These are phyloP conservation scores for Ulvella scutata DNA, from an alignment of 139 green algal genomes.

Conservation along the genomic window DNA sequence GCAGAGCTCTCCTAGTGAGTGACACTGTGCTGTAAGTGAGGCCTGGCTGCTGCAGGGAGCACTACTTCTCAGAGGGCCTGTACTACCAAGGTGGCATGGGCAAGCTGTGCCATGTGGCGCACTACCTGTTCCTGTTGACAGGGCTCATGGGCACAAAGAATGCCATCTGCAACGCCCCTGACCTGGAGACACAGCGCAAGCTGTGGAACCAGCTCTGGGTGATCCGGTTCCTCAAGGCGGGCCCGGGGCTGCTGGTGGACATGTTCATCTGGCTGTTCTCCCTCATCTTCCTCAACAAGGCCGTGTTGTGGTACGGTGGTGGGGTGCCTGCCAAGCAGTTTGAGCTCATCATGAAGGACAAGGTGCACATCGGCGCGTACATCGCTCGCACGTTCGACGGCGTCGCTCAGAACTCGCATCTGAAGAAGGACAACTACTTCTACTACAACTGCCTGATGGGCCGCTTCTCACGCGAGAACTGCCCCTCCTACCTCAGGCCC, in stretches of 20 bases:
- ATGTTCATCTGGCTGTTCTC: conserved; percentile 33
- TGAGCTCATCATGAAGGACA: conserved; percentile 75
- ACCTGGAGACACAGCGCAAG: conserved; percentile 48
- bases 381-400: conserved; percentile 73
- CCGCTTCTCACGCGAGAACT: conserved; percentile 82
- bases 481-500: conserved; percentile 77
- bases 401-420: conserved; percentile 37
- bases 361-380: conserved; percentile 74
- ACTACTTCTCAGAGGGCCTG: conserved; percentile 86
- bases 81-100: conserved; percentile 96
- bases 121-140: conserved; percentile 25
- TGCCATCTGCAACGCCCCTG: conserved; percentile 51
- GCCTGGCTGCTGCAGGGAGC: conserved; percentile 35
- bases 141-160: conserved; percentile 36
- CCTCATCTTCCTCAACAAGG: conserved; percentile 49
- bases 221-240: conserved; percentile 42
- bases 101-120: conserved; percentile 47
- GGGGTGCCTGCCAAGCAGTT: conserved; percentile 91
- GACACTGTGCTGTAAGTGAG: too few species aligned
- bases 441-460: conserved; percentile 93
- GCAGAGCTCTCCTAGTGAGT: too few species aligned
- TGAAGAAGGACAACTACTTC: conserved; percentile 86
- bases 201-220: conserved; percentile 59
- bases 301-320: conserved; percentile 80
- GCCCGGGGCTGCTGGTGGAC: conserved; percentile 42